These are phyloP conservation scores for Herpetomonas muscarum DNA, from an alignment of 208 protist genomes.

Conservation along the genomic window DNA sequence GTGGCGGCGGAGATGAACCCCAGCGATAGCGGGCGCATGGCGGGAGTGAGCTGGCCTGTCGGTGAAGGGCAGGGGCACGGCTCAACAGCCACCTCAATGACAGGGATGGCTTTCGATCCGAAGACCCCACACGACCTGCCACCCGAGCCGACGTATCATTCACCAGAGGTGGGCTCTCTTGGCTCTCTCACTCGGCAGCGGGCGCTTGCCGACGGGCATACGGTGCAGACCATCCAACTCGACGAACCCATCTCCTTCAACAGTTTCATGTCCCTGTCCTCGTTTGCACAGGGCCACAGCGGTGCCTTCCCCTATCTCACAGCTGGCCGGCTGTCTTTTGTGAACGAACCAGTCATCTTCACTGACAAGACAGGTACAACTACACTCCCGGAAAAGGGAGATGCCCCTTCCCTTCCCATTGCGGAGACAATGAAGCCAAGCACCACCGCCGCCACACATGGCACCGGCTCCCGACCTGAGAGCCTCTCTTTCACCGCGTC, in stretches of 20 bases:
- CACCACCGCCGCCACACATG: too few species aligned
- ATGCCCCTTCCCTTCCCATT: too few species aligned
- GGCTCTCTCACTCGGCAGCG: background rate
- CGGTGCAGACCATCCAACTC: background rate
- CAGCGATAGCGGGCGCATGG: background rate
- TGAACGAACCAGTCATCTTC: background rate
- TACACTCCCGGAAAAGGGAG: too few species aligned
- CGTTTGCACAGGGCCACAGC: background rate
- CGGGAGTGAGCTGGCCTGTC: background rate
- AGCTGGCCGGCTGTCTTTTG: background rate
- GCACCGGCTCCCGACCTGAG: too few species aligned
- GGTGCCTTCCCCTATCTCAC: background rate
- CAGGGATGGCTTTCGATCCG: constrained; percentile 11
- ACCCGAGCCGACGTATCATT: background rate
- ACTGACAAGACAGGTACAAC: background rate
- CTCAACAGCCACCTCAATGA: constrained; percentile 9
- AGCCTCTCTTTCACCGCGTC: too few species aligned
- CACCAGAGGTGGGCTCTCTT: background rate
- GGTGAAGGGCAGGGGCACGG: too few species aligned
- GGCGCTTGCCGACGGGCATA: background rate
- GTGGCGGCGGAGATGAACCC: too few species aligned
- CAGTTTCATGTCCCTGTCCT: constrained; percentile 1
- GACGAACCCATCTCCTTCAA: background rate
- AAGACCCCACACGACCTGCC: constrained; percentile 16
- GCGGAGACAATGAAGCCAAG: too few species aligned